Conservation (phyloP, 441 rosid species). For the Gossypium aridum region DNA sequence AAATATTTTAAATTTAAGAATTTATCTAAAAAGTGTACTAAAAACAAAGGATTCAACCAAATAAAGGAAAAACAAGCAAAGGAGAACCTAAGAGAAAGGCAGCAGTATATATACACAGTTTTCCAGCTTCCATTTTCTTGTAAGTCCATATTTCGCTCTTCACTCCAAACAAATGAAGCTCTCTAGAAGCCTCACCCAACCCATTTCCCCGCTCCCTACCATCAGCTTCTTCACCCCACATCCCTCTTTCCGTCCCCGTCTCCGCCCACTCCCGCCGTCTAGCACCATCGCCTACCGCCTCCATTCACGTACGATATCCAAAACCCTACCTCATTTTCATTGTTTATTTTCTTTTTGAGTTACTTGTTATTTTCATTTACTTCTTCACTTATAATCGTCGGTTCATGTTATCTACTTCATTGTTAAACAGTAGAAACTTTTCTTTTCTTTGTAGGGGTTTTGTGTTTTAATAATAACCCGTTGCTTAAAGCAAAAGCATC, state of each 20-base stretch:
- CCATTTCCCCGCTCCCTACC: not conserved
- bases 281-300: slow-evolving; percentile 9
- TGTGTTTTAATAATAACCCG: slow-evolving; percentile 13
- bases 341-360: not conserved
- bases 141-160: not conserved
- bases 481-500: slow-evolving; percentile 42
- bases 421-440: not conserved
- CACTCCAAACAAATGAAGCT: slow-evolving; percentile 26
- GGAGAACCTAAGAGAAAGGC: not conserved
- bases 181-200: slow-evolving; percentile 4
- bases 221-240: slow-evolving; percentile 9
- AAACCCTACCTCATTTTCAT: slow-evolving; percentile 17
- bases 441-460: slow-evolving; percentile 21
- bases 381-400: not conserved
- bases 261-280: slow-evolving; percentile 9
- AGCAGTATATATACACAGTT: not conserved
- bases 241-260: slow-evolving; percentile 15
- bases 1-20: too few species aligned
- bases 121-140: not conserved
- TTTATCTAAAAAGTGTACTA: not conserved
- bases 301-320: slow-evolving; percentile 32
- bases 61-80: not conserved
- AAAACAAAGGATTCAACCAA: too few species aligned
- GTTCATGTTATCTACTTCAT: not conserved
- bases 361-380: not conserved